Conservation (phyloP, 2,329 filamentous ascomycete genomes). For the Apiospora pterosperma region DNA sequence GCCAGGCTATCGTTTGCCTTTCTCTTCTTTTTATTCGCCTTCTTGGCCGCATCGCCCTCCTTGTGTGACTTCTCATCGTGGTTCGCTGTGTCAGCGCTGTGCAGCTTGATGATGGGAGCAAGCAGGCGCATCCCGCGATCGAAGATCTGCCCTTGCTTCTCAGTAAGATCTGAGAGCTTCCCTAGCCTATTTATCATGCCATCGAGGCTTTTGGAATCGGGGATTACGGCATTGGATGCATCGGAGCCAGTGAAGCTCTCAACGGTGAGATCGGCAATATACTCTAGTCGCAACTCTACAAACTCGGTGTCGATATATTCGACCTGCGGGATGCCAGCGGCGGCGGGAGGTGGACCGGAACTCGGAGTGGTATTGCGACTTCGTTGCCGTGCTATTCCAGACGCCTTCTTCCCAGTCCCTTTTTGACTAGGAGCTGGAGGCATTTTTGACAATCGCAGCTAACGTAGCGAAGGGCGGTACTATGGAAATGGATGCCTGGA, state of each 20-base stretch:
- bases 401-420: conserved; percentile 63
- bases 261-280: conserved; percentile 57
- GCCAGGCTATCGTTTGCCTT: conserved; percentile 62
- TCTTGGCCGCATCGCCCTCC: conserved; percentile 46
- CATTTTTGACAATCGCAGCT: conserved; percentile 38
- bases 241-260: conserved; percentile 68
- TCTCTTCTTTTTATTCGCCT: conserved; percentile 73
- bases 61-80: conserved; percentile 47
- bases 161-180: conserved; percentile 62
- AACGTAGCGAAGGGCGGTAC: neutral
- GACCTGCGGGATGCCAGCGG: conserved; percentile 44
- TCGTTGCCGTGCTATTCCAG: conserved; percentile 59
- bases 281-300: conserved; percentile 60
- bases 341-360: conserved; percentile 43
- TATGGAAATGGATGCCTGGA: neutral
- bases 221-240: conserved; percentile 54
- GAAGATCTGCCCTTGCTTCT: conserved; percentile 63
- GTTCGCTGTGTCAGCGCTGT: conserved; percentile 47
- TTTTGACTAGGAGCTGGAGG: conserved; percentile 57
- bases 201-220: conserved; percentile 61
- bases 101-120: conserved; percentile 61
- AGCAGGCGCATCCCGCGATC: conserved; percentile 72
- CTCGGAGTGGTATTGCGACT: conserved; percentile 78
- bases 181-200: conserved; percentile 62
- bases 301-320: conserved; percentile 60